Base-by-base conservation (phyloP, 495 filamentous ascomycete genomes). In the Hypoxylon perforatum region DNA sequence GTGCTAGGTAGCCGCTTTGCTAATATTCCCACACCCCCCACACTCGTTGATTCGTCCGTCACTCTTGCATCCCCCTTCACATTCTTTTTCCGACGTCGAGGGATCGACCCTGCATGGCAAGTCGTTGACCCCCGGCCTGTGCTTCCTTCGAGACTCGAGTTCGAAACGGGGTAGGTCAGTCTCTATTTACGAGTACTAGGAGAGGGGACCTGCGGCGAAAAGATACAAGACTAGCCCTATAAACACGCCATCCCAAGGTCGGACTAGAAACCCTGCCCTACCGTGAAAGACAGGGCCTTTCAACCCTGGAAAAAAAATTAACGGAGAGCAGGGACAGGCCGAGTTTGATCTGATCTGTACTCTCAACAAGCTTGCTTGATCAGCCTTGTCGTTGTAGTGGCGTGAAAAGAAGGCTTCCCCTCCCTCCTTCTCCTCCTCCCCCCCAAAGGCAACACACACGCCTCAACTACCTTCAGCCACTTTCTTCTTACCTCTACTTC, bases 351-450 rank as follows among this genome's bases (percentile, higher is more conserved):
- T 68, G 61, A 60, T 67, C 63, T 59, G 56, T 60, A 58, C 17
- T 47, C 44, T 69, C 53, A 61, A 65, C 35, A 65, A 33, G 41
- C 41, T 44, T 44, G 61, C 60, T 68, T 70, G 61, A 73, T 69
- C 69, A 75, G 72, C 72, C 72, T 75, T 64, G 72, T 72, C 62
- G 45, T 62, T 66, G 63, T 61, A 70, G 70, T 72, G 72, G 67
- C 42, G 71, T 63, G 63, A 55, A 70, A 67, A 63, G 64, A 65
- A 61, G 58, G 63, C 61, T 72, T 72, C 64, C 69, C 71, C 69
- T 65, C 69, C 61, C 45, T 42, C 65, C 57, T 38, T 42, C 63
- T 51, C 58, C 64, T 63, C 65, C 47, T 61, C 61, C 57, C 57
- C 63, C 64, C 63, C 61, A 47, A 61, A 52, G 72, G 67, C 72